phyloP scores from a whole-genome alignment of 169 alveolate species.

The Cyclospora cayetanensis region DNA sequence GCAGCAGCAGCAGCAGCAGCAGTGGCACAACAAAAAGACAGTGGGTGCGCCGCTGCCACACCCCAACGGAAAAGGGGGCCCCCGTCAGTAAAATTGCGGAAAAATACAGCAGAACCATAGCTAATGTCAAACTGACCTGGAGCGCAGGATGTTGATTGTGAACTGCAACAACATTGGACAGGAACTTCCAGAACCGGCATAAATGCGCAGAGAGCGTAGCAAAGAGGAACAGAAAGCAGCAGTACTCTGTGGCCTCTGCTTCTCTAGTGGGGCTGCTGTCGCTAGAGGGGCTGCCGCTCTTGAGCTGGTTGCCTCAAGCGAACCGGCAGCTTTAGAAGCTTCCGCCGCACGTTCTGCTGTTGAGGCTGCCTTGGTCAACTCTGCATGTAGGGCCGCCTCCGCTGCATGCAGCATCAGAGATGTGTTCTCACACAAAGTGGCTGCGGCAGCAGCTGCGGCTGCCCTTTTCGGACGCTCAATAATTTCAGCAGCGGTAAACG shows the following conservation, averaged over 20 bases:
- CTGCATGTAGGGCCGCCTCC: constrained; percentile 30
- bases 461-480: neutral
- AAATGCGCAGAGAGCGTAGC: constrained; percentile 51
- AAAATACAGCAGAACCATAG: neutral
- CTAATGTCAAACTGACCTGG: neutral
- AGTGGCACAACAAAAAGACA: neutral
- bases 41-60: neutral
- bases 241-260: neutral
- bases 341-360: constrained; percentile 15
- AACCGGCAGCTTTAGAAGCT: neutral
- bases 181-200: constrained; percentile 43
- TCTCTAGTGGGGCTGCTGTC: neutral
- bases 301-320: neutral
- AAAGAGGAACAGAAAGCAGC: constrained; percentile 18
- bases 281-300: neutral
- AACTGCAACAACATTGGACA: constrained; percentile 24
- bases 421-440: neutral
- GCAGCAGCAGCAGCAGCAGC: constrained; percentile 24
- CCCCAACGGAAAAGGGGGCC: neutral
- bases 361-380: constrained; percentile 14
- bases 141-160: neutral
- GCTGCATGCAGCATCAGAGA: neutral
- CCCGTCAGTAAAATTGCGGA: neutral
- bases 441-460: constrained; percentile 50
- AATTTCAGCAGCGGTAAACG: neutral